Conservation (phyloP, 2,329 filamentous ascomycete genomes). For the Myriangium duriaei region DNA sequence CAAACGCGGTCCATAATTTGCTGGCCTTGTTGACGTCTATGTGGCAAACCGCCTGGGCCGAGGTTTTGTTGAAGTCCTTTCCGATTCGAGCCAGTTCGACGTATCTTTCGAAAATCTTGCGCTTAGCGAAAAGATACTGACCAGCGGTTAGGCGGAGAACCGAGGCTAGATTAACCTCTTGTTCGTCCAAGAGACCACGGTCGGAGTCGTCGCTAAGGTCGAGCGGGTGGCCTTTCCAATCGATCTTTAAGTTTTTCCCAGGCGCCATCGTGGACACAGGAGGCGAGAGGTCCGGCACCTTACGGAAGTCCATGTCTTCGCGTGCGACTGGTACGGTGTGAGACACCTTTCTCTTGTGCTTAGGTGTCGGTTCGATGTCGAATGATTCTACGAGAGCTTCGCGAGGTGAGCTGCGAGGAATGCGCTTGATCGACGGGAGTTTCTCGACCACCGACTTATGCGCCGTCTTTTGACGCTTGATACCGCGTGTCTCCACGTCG, state of each 20-base stretch:
- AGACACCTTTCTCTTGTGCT: conserved; percentile 12
- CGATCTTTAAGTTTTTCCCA: conserved; percentile 56
- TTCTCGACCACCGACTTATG: conserved; percentile 5
- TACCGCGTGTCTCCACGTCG: conserved; percentile 1
- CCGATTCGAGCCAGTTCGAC: conserved; percentile 52
- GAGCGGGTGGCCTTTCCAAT: conserved; percentile 73
- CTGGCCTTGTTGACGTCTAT: conserved; percentile 97
- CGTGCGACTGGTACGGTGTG: conserved; percentile 45
- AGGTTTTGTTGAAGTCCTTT: conserved; percentile 89
- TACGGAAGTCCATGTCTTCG: conserved; percentile 70
- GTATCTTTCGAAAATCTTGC: conserved; percentile 72
- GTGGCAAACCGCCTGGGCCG: conserved; percentile 92
- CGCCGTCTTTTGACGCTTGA: conserved; percentile 5
- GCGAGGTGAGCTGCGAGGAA: conserved; percentile 10
- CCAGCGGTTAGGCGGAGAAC: conserved; percentile 73
- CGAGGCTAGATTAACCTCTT: conserved; percentile 65
- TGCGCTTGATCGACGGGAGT: conserved; percentile 3
- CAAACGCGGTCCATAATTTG: conserved; percentile 80
- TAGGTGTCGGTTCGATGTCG: conserved; percentile 21
- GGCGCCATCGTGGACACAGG: conserved; percentile 52
- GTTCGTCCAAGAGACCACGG: conserved; percentile 57
- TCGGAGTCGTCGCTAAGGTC: conserved; percentile 64
- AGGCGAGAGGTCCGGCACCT: conserved; percentile 61
- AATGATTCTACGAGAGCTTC: conserved; percentile 6
- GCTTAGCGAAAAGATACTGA: conserved; percentile 84